Conservation (phyloP, 129 eudicot species). For the Pulicaria dysenterica region DNA sequence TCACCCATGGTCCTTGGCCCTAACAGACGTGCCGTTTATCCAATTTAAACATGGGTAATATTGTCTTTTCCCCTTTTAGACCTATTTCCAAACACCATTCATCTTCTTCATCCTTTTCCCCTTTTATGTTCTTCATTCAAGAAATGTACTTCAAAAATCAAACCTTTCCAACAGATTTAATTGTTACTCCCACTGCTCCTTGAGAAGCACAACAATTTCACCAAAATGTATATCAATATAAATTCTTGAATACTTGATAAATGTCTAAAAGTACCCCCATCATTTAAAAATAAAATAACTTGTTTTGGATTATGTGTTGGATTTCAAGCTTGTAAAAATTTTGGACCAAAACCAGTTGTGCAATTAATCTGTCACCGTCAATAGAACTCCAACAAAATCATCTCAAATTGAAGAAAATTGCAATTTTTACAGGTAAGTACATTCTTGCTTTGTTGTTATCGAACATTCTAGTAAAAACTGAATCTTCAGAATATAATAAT, state of each 20-base stretch:
- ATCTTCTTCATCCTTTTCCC: too few species aligned
- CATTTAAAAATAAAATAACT: neutral
- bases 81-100: too few species aligned
- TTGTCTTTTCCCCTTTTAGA: too few species aligned
- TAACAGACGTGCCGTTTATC: too few species aligned
- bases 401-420: conserved; percentile 8
- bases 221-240: neutral
- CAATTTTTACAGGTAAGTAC: too few species aligned
- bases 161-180: too few species aligned
- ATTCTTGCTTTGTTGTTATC: conserved; percentile 21
- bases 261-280: neutral
- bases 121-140: too few species aligned
- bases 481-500: conserved; percentile 6
- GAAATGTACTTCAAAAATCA: too few species aligned
- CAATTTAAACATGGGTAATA: too few species aligned
- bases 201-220: neutral
- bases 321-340: neutral
- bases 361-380: conserved; percentile 7
- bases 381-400: conserved; percentile 2
- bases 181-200: conserved; percentile 16
- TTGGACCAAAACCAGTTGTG: neutral
- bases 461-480: neutral
- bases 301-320: neutral
- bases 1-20: too few species aligned
- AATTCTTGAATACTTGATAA: neutral